Evolutionary conservation across 192 early-diverging fungal species (phyloP), one percentile per base, ranked within the genome.

Genomic region (Podila clonocystis): DNA sequence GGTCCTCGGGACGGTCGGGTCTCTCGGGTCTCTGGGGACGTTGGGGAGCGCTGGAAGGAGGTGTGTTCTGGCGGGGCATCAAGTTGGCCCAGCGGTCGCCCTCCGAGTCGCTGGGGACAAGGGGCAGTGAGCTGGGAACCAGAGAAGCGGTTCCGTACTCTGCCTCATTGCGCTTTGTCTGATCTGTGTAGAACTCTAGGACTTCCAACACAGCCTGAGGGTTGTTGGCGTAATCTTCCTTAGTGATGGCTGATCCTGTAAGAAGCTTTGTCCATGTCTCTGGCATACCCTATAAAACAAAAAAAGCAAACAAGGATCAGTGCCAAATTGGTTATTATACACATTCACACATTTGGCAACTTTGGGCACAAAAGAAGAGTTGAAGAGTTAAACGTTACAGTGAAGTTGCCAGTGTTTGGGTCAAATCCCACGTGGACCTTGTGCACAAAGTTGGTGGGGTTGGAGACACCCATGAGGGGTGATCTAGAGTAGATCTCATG

Each of bases 121-220:
- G 58, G 24, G 84, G 78, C 2, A 80, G 71, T 50, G 48, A 28
- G 34, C 31, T 45, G 52, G 77, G 77, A 5, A 73, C 62, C 41
- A 87, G 52, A n/a, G 79, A 62, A 11, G 87, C 82, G 1, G 73
- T 66, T 9, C 86, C 89, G 41, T 87, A 90, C 67, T 86, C 88
- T 58, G 83, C 83, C 58, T 84, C 82, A 28, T 90, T 87, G 26
- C 87, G 73, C 62, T 87, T 86, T 26, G 86, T 84, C 76, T 94
- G 91, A 77, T 96, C 97, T 28, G 97, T 96, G 88, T 99, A 99
- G 70, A 99, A 99, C 82, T 98, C 97, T 31, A 99, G 87, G 33
- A 97, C 97, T 75, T 98, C 97, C 22, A 99, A 82, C 38, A 99
- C 98, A 24, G 97, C 97, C 85, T 99, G 97, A 33, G 98, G 98